A percentile compares a stretch with the other conserved stretches of the same genome.
Conservation (phyloP, 345 rosid genomes). For the Crucihimalaya himalaica region DNA sequence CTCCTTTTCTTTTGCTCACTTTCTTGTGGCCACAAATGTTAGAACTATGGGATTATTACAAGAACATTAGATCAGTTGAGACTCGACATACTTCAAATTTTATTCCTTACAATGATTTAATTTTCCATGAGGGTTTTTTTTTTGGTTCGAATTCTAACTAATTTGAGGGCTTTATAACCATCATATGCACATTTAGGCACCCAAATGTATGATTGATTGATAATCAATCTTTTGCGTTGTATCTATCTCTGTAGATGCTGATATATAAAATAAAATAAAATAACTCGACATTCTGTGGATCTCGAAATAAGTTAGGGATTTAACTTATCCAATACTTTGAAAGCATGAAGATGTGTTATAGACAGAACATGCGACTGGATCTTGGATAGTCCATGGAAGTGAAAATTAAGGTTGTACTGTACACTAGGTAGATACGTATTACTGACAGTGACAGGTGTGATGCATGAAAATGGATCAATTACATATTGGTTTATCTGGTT, state of each 20-base stretch:
- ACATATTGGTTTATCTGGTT: not conserved
- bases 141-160: not conserved
- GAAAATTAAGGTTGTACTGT: conserved; percentile 8
- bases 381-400: not conserved
- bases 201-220: not conserved
- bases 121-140: not conserved
- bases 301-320: too few species aligned
- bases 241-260: too few species aligned
- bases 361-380: conserved; percentile 4
- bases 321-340: too few species aligned
- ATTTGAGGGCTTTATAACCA: not conserved
- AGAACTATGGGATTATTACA: not conserved
- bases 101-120: not conserved
- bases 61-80: not conserved
- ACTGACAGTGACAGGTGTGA: not conserved
- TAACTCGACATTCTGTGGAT: too few species aligned
- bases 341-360: not conserved
- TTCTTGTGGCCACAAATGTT: not conserved
- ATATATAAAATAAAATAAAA: too few species aligned
- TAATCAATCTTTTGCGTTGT: not conserved
- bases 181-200: not conserved
- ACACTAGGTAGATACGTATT: not conserved
- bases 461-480: not conserved
- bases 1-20: not conserved
- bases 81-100: too few species aligned